Conservation (phyloP, 2,329 filamentous ascomycete species). For the Lecanicillium sp. region DNA sequence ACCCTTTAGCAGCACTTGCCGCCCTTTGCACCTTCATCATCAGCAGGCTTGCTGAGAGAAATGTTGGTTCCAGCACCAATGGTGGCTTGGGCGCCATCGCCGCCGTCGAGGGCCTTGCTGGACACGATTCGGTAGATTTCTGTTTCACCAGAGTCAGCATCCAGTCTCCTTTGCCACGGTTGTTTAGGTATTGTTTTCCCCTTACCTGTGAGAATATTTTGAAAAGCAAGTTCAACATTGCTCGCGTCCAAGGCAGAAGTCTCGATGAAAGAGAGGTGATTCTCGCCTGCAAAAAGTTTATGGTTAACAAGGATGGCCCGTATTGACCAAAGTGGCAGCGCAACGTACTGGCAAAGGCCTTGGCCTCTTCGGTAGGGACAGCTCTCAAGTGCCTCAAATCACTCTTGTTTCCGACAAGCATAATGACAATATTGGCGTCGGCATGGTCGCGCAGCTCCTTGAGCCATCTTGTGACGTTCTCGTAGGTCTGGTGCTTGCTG, state of each 20-base stretch:
- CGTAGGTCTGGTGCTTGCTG: conserved; percentile 98
- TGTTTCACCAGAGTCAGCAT: conserved; percentile 27
- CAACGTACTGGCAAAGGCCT: conserved; percentile 83
- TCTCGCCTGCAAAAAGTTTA: conserved; percentile 59
- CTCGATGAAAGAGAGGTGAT: conserved; percentile 98
- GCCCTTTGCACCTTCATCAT: conserved; percentile 65
- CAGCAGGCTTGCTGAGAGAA: conserved; percentile 77
- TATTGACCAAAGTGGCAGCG: background rate
- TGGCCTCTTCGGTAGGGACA: conserved; percentile 95
- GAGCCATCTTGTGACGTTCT: conserved; percentile 97
- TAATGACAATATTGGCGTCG: conserved; percentile 98
- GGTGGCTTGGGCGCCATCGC: conserved; percentile 71
- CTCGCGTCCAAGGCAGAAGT: conserved; percentile 97
- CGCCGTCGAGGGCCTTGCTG: conserved; percentile 90
- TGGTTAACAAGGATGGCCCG: conserved; percentile 9
- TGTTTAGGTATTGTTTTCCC: conserved; percentile 9
- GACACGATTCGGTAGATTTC: conserved; percentile 99
- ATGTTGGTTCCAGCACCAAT: conserved; percentile 76
- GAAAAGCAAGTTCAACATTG: conserved; percentile 98
- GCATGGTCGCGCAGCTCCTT: conserved; percentile 98
- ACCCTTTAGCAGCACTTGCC: conserved; percentile 67
- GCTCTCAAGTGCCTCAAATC: conserved; percentile 98
- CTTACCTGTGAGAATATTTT: conserved; percentile 97
- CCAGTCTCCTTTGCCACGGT: conserved; percentile 4
- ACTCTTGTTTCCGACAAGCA: conserved; percentile 99